Evolutionary conservation across 306 rosid species (phyloP).

Genomic region (Dryas alaskensis): DNA sequence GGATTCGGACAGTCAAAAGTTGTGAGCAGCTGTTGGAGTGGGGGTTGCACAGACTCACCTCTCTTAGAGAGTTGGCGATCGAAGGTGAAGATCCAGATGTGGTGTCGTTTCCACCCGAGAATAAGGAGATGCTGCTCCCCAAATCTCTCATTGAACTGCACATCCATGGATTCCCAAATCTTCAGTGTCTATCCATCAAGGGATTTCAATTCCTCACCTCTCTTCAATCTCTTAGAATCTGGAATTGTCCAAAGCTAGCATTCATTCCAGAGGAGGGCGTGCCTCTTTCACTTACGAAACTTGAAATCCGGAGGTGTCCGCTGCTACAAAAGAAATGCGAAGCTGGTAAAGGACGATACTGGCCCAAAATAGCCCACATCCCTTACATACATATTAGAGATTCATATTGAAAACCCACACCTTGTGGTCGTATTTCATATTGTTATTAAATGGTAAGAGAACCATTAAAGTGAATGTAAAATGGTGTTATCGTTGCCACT

Average conservation of each 20-base stretch:
- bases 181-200: neutral
- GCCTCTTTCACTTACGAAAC: conserved; percentile 20
- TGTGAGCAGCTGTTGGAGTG: conserved; percentile 7
- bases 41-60: conserved; percentile 22
- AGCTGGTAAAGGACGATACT: conserved; percentile 15
- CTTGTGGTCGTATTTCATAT: too few species aligned
- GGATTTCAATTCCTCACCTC: conserved; percentile 19
- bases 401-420: too few species aligned
- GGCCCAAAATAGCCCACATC: conserved; percentile 26
- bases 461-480: too few species aligned
- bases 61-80: conserved; percentile 1
- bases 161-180: neutral
- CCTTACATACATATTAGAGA: conserved; percentile 18
- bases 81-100: neutral
- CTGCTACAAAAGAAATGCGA: conserved; percentile 19
- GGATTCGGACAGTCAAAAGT: neutral
- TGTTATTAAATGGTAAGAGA: too few species aligned
- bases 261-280: conserved; percentile 18
- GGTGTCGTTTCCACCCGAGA: conserved; percentile 20
- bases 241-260: conserved; percentile 6
- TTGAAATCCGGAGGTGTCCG: conserved; percentile 12
- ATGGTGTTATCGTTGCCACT: too few species aligned
- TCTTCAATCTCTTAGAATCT: neutral
- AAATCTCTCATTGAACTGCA: conserved; percentile 4
- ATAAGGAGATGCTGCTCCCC: conserved; percentile 13